Base-by-base conservation (phyloP, 345 rosid species). In the Dovyalis caffra region DNA sequence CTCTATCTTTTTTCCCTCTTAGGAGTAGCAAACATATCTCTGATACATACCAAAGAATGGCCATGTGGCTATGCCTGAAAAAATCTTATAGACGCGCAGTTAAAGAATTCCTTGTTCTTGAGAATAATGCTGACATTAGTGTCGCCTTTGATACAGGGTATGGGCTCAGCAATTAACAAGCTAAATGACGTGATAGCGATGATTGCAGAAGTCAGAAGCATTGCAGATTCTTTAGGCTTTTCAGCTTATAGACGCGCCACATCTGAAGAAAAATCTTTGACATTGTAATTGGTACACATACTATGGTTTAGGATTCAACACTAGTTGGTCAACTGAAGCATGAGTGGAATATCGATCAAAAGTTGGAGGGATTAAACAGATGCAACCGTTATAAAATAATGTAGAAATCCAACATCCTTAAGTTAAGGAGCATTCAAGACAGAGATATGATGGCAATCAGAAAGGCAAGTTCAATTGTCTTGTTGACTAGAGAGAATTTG, bases 141-240 rank as follows among this genome's bases (percentile, higher is more conserved):
- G 5, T 38, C 9, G 10, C 21, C 61, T 37, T 62, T 23, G 6
- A 66, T 20, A 26, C 85, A 87, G 90, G 92, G 92, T 2, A 81
- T 89, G 2, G 90, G 90, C 15, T 86, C 89, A 2, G 92, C 90
- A 21, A 74, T 87, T 34, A 89, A 87, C 88, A 89, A 80, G 82
- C 89, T 89, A 20, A 86, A 89, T 38, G 80, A 87, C 63, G 83
- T 85, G 67, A 82, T 89, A 5, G 90, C 89, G 0, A 89, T 89
- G 92, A 80, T 89, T 16, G 92, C 92, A 11, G 87, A 84, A 69
- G 92, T 89, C 29, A 86, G 86, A 61, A 87, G 80, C 58, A 81
- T 84, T 25, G 89, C 88, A 3, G 81, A 87, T 67, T 86, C 92
- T 1, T 38, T 87, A 45, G 74, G 64, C 72, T 40, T 40, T 7